phyloP scores from a whole-genome alignment of 148 eudicot species.

The Silene conica region DNA sequence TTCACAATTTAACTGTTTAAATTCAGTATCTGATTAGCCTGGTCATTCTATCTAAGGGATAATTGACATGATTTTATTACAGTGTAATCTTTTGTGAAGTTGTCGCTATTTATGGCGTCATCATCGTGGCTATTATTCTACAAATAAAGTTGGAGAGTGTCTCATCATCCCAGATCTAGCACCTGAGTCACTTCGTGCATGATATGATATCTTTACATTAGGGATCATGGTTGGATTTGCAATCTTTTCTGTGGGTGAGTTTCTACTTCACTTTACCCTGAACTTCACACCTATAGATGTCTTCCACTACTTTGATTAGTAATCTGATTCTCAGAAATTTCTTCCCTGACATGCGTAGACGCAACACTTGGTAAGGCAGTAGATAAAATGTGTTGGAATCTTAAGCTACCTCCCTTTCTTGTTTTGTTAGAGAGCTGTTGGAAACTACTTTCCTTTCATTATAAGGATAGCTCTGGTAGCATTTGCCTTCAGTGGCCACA shows the following conservation, averaged over 20 bases:
- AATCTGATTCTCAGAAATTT: no score
- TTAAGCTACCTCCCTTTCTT: no score
- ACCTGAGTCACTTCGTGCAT: conserved; percentile 89
- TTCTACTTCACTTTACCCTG: neutral
- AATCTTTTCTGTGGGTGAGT: conserved; percentile 95
- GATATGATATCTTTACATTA: conserved; percentile 90
- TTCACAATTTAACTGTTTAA: no score
- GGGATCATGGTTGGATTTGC: conserved; percentile 97
- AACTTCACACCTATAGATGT: no score
- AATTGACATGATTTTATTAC: conserved; percentile 13
- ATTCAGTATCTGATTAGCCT: no score
- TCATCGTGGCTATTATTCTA: conserved; percentile 94
- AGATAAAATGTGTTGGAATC: no score
- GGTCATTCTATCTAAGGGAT: neutral
- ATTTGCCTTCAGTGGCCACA: no score
- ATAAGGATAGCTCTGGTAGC: no score
- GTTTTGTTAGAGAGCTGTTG: no score
- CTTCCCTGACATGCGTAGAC: no score
- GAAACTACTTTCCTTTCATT: no score
- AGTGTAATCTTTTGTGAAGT: conserved; percentile 99
- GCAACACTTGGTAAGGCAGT: no score
- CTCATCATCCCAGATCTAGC: conserved; percentile 56
- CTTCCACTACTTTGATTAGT: neutral
- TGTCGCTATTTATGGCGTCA: conserved; percentile 98
- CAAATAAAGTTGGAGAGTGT: conserved; percentile 96